Percentiles rank a stretch among this genome's conserved stretches.
These are phyloP conservation scores for Macrolepiota fuliginosa DNA, from an alignment of 768 basidiomycete genomes.

Conservation along the genomic window DNA sequence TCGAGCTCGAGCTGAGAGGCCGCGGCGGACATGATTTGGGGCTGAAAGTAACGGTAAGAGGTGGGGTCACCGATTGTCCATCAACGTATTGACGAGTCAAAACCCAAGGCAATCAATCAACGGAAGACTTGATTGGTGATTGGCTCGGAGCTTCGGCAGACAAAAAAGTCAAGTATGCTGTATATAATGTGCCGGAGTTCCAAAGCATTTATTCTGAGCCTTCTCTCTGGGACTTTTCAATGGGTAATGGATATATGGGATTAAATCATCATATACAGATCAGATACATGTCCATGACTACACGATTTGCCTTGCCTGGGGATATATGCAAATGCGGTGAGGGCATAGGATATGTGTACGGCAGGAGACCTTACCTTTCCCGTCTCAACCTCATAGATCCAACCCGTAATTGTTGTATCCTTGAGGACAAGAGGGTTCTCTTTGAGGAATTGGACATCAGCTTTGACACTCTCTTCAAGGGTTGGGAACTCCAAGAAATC, in stretches of 20 bases:
- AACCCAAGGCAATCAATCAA: slow-evolving; percentile 4
- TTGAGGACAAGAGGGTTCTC: slow-evolving; percentile 53
- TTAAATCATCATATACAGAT: background rate
- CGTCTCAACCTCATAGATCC: slow-evolving; percentile 64
- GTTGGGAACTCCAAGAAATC: slow-evolving; percentile 54
- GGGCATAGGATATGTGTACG: background rate
- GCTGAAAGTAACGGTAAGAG: background rate
- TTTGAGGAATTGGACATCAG: slow-evolving; percentile 58
- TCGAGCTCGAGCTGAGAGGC: slow-evolving; percentile 23
- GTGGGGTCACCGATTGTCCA: background rate
- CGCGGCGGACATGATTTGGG: slow-evolving; percentile 27
- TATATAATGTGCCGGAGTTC: too few species aligned
- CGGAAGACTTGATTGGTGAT: background rate
- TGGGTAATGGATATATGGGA: background rate
- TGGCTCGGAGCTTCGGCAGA: background rate
- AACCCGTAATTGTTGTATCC: slow-evolving; percentile 56
- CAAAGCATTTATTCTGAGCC: background rate
- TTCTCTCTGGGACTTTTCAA: background rate
- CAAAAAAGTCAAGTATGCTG: background rate
- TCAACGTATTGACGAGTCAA: background rate
- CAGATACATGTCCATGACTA: background rate
- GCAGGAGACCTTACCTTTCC: slow-evolving; percentile 44
- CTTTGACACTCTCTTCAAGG: slow-evolving; percentile 52
- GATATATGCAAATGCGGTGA: background rate
- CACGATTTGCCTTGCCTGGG: slow-evolving; percentile 3